Conservation (phyloP, 345 rosid genomes). For the Pistacia atlantica region DNA sequence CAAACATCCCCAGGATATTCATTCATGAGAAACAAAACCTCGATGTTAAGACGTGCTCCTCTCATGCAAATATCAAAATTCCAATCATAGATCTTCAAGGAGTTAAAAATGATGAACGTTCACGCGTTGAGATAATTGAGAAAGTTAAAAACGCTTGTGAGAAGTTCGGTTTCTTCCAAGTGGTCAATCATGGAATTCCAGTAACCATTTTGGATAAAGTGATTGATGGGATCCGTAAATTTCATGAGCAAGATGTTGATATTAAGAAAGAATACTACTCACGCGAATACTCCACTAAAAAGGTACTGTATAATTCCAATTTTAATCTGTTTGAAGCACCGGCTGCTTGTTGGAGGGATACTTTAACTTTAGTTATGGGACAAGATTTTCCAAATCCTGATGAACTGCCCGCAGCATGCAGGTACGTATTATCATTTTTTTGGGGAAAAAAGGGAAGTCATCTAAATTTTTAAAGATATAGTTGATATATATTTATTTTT, state of each 20-base stretch:
- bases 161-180: constrained; percentile 52
- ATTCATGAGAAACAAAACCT: background rate
- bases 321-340: constrained; percentile 29
- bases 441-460: too few species aligned
- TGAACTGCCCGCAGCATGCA: constrained; percentile 41
- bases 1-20: constrained; percentile 40
- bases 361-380: constrained; percentile 27
- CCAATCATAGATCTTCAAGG: constrained; percentile 41
- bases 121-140: constrained; percentile 19
- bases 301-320: constrained; percentile 37
- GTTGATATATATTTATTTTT: too few species aligned
- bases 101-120: background rate
- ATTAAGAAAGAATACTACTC: constrained; percentile 31
- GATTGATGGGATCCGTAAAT: constrained; percentile 36
- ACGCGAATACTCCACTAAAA: constrained; percentile 25
- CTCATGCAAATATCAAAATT: constrained; percentile 3
- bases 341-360: constrained; percentile 48
- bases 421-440: constrained; percentile 24
- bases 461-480: too few species aligned
- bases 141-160: constrained; percentile 33
- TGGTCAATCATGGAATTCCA: constrained; percentile 44
- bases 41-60: background rate
- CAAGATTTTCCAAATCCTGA: constrained; percentile 34
- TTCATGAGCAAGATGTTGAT: constrained; percentile 41
- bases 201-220: constrained; percentile 25